phyloP scores from a whole-genome alignment of 768 basidiomycete genomes.

The Coprinopsis sp. region DNA sequence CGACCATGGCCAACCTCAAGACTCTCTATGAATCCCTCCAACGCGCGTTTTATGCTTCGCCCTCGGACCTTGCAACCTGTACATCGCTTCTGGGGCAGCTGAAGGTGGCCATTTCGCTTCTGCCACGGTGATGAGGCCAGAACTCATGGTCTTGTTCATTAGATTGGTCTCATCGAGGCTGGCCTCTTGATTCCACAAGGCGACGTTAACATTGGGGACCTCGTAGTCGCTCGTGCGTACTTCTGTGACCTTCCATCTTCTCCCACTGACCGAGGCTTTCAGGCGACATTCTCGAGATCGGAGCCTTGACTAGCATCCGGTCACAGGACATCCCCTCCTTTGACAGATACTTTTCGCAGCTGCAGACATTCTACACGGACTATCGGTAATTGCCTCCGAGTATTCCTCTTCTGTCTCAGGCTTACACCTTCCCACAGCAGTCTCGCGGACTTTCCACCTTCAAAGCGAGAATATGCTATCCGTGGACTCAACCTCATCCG shows the following conservation, averaged over 20 bases:
- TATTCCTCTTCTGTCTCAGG: neutral
- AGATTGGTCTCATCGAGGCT: constrained; percentile 76
- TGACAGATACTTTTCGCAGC: constrained; percentile 90
- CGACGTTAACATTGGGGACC: constrained; percentile 58
- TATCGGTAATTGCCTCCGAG: constrained; percentile 46
- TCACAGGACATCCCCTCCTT: constrained; percentile 87
- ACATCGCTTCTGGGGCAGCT: constrained; percentile 62
- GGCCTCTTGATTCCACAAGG: constrained; percentile 74
- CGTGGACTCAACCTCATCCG: constrained; percentile 93
- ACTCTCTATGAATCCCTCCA: constrained; percentile 62
- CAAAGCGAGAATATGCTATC: constrained; percentile 82
- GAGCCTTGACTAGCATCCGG: constrained; percentile 90
- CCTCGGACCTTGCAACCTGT: constrained; percentile 65
- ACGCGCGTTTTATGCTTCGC: constrained; percentile 58
- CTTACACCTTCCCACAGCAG: neutral
- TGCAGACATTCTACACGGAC: constrained; percentile 87
- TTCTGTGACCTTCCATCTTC: neutral
- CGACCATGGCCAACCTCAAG: constrained; percentile 53
- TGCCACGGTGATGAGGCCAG: too few relatives aligned
- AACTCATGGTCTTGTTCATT: constrained; percentile 1
- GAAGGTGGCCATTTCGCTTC: constrained; percentile 55
- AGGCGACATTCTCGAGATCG: constrained; percentile 96
- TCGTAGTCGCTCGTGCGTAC: constrained; percentile 67
- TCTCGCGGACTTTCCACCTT: constrained; percentile 64
- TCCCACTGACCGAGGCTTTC: constrained; percentile 1